These are phyloP conservation scores for Furcasterigmium sp. DNA, from an alignment of 2,329 filamentous ascomycete genomes.

Conservation along the genomic window DNA sequence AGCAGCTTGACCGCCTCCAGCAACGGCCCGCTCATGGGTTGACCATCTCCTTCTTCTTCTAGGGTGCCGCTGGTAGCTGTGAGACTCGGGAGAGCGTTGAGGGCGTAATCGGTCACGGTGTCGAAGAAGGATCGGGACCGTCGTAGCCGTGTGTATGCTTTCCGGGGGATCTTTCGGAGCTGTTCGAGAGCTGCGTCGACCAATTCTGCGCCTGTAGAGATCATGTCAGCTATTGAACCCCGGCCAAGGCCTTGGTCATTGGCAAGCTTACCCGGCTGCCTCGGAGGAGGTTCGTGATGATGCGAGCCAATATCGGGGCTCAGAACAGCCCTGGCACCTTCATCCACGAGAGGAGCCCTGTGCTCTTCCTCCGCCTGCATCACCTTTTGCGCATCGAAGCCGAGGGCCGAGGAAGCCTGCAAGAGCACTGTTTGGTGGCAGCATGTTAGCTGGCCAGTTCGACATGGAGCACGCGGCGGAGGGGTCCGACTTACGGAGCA, in stretches of 20 bases:
- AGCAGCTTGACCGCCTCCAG: slow-evolving; percentile 47
- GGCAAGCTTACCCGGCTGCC: slow-evolving; percentile 30
- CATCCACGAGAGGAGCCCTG: slow-evolving; percentile 18
- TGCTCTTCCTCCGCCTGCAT: slow-evolving; percentile 23
- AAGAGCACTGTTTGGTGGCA: slow-evolving; percentile 34
- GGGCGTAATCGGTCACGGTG: slow-evolving; percentile 34
- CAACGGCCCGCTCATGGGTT: slow-evolving; percentile 36
- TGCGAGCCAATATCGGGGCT: slow-evolving; percentile 21
- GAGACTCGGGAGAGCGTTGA: slow-evolving; percentile 45
- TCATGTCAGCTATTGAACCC: slow-evolving; percentile 4
- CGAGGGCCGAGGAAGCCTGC: slow-evolving; percentile 33
- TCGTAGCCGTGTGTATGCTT: slow-evolving; percentile 35
- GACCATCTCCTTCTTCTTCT: slow-evolving; percentile 24
- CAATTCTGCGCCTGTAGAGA: slow-evolving; percentile 41
- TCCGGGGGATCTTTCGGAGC: slow-evolving; percentile 43
- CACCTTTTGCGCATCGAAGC: slow-evolving; percentile 33
- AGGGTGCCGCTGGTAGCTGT: slow-evolving; percentile 39
- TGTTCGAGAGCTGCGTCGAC: slow-evolving; percentile 47
- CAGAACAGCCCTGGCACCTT: slow-evolving; percentile 24
- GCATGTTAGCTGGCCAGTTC: slow-evolving; percentile 5
- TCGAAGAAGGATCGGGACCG: slow-evolving; percentile 39
- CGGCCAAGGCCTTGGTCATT: slow-evolving; percentile 6
- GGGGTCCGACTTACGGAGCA: slow-evolving; percentile 31
- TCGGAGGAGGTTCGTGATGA: slow-evolving; percentile 17
- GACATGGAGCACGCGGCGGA: slow-evolving; percentile 1